Evolutionary conservation across 139 green algal species (phyloP).

Genomic region (Tetraselmis striata): DNA sequence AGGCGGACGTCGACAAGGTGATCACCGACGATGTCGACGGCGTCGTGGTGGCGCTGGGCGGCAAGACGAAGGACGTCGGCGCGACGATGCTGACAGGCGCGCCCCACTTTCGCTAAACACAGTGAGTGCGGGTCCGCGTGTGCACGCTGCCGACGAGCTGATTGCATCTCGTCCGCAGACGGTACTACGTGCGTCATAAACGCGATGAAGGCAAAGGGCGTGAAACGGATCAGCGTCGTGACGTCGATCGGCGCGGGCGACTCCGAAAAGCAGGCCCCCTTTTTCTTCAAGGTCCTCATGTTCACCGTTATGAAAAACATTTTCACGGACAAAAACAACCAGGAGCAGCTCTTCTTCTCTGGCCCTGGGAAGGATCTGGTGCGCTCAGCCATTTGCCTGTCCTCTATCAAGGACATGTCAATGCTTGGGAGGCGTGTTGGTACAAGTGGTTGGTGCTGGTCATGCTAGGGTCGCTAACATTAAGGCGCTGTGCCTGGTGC

Average conservation of each 20-base stretch:
- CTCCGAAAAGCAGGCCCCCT: conserved; percentile 14
- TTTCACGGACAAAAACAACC: conserved; percentile 28
- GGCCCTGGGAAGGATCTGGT: conserved; percentile 17
- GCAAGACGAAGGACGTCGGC: conserved; percentile 27
- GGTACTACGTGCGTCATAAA: conserved; percentile 16
- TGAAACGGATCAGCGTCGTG: conserved; percentile 16
- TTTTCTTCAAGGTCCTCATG: conserved; percentile 23
- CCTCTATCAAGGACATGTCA: too few species aligned
- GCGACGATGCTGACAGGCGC: conserved; percentile 21
- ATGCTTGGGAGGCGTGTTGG: too few species aligned
- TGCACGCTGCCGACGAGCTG: too few species aligned
- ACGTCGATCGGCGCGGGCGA: conserved; percentile 23
- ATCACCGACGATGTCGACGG: neutral
- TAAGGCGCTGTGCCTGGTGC: too few species aligned
- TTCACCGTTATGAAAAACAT: conserved; percentile 25
- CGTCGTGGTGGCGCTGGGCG: conserved; percentile 17
- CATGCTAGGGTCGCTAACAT: too few species aligned
- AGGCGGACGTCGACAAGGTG: conserved; percentile 8
- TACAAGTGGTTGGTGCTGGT: too few species aligned
- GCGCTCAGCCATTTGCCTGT: too few species aligned
- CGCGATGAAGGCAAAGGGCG: conserved; percentile 16
- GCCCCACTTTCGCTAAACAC: too few species aligned
- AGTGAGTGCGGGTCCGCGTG: too few species aligned
- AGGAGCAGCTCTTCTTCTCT: conserved; percentile 15
- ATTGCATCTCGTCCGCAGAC: too few species aligned